Base-by-base conservation (phyloP, 2,329 filamentous ascomycete species). In the Colletotrichum falcatum region DNA sequence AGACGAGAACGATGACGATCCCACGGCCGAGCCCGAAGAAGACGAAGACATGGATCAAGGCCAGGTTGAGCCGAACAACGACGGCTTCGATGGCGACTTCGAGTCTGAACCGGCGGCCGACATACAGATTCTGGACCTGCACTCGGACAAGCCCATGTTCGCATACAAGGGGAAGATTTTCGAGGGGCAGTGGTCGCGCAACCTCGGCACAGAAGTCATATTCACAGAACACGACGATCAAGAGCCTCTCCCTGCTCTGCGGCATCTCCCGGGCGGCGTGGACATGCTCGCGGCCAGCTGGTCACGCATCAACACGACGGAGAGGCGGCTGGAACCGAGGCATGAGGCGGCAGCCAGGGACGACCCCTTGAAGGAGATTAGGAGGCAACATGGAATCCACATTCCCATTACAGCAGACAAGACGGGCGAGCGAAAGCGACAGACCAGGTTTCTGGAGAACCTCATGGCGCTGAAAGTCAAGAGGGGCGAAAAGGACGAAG, bases 111-210 rank as follows among this genome's bases (percentile, higher is more conserved):
- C 49, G 42, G 70, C 72, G 8, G 77, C 82, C 37, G 81, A 87
- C 48, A 88, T 97, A 7, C 94, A 97, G 77, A 91, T 98, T 61
- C 84, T 96, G n/a, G 94, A 94, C 35, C 85, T 98, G 4, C 92
- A 97, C 79, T 91, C 91, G 1, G 77, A 82, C 2, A 91, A 92
- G 59, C 95, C 95, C 0, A 83, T 97, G 35, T 86, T 97, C 70
- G 92, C 92, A 28, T 97, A 97, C 81, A 88, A 91, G 68, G 92
- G 92, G 37, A 89, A 91, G 72, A 83, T 97, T 28, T 96, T 95
- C 78, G 90, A 89, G 73, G 95, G 94, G 73, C 83, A 89, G 55
- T 98, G 95, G 95, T 88, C 89, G 14, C 90, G 93, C 72, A 92
- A 94, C 70, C 88, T 97, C 53, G 95, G 95, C 44, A 97, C 94